A percentile compares a stretch with the other conserved stretches of the same genome.
These are phyloP conservation scores for Seiridium cupressi DNA, from an alignment of 2,329 filamentous ascomycete species.

Conservation along the genomic window DNA sequence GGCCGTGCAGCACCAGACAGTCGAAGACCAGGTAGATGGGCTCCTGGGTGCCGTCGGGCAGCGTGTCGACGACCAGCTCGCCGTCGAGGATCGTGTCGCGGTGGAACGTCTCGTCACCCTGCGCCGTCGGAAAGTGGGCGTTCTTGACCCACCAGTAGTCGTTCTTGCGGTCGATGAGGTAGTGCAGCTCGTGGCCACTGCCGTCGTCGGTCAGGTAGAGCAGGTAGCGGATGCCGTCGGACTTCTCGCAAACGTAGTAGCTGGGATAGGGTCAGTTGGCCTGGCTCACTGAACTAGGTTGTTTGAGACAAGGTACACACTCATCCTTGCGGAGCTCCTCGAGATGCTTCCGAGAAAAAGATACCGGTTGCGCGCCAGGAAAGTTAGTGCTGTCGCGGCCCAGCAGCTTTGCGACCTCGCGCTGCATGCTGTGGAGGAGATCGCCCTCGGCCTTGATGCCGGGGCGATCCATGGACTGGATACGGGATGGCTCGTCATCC, in stretches of 20 bases:
- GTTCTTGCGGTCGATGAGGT: constrained; percentile 96
- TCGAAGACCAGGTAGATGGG: constrained; percentile 92
- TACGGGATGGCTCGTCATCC: constrained; percentile 14
- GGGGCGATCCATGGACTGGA: constrained; percentile 55
- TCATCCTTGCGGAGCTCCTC: constrained; percentile 79
- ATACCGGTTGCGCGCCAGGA: constrained; percentile 91
- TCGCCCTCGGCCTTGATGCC: constrained; percentile 65
- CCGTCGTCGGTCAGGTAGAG: constrained; percentile 78
- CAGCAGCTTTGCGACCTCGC: constrained; percentile 75
- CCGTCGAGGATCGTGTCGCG: constrained; percentile 83
- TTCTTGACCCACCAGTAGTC: constrained; percentile 84
- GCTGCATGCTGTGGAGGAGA: constrained; percentile 61
- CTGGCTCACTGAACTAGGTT: not conserved
- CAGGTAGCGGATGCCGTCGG: constrained; percentile 93
- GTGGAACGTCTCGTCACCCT: constrained; percentile 68
- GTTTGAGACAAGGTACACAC: not conserved
- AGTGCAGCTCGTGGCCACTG: constrained; percentile 66
- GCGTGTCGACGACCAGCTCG: constrained; percentile 85
- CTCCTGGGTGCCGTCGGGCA: constrained; percentile 63
- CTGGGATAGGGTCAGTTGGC: not conserved
- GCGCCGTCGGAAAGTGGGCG: constrained; percentile 73
- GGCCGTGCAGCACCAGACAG: constrained; percentile 77
- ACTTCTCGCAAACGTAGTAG: constrained; percentile 98
- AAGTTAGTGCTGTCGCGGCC: constrained; percentile 67
- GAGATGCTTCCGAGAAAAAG: constrained; percentile 79